Percentiles rank a stretch among this genome's conserved stretches.
Evolutionary conservation across 2,329 filamentous ascomycete genomes (phyloP).

Genomic region (Trichoderma oligosporum): DNA sequence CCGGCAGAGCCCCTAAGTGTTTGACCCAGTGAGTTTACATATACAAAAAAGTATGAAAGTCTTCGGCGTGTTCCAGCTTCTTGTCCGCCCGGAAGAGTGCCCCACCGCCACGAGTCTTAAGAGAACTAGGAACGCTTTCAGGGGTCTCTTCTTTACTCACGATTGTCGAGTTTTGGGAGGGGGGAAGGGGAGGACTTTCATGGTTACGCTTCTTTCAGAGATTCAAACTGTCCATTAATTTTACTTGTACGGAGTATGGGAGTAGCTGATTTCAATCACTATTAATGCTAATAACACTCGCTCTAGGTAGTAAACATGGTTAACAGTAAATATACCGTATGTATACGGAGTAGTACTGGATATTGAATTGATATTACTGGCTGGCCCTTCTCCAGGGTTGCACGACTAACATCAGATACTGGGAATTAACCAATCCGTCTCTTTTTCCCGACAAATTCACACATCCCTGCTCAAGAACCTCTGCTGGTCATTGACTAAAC

Average conservation of each 20-base stretch:
- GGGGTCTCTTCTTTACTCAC: constrained; percentile 4
- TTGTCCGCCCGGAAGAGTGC: constrained; percentile 7
- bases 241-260: too few species aligned
- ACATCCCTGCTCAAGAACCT: not conserved
- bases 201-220: not conserved
- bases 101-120: constrained; percentile 18
- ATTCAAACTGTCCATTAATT: not conserved
- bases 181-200: too few species aligned
- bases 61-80: constrained; percentile 8
- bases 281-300: not conserved
- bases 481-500: constrained; percentile 2
- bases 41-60: constrained; percentile 7
- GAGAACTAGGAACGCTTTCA: constrained; percentile 17
- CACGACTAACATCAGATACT: not conserved
- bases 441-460: not conserved
- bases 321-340: too few species aligned
- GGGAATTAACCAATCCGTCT: not conserved
- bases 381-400: constrained; percentile 1
- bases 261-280: too few species aligned
- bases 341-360: too few species aligned
- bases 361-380: constrained; percentile 1
- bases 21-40: constrained; percentile 11
- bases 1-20: constrained; percentile 14
- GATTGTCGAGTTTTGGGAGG: constrained; percentile 7
- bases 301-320: not conserved